Conservation (phyloP, 352 stramenopile genomes). For the Phytophthora rubi region DNA sequence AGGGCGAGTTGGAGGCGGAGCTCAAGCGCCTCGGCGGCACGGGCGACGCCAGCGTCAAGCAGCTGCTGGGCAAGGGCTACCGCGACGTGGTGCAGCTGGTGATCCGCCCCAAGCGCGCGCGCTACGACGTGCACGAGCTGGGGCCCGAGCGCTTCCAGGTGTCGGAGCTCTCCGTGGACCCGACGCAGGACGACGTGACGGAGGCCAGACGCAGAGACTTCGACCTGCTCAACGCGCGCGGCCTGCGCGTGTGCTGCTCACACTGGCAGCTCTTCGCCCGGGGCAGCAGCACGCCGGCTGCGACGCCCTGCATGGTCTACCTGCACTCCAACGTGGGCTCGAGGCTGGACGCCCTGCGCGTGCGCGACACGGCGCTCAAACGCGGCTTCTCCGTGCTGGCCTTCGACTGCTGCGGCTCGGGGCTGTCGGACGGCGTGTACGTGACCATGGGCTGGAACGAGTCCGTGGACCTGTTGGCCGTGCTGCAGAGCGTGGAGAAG, state of each 20-base stretch:
- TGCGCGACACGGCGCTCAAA: slow-evolving; percentile 66
- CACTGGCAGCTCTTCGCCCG: slow-evolving; percentile 73
- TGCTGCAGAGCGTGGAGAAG: slow-evolving; percentile 67
- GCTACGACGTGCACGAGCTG: slow-evolving; percentile 61
- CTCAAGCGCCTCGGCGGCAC: slow-evolving; percentile 68
- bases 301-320: slow-evolving; percentile 73
- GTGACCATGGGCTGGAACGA: slow-evolving; percentile 91
- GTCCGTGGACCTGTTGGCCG: slow-evolving; percentile 67
- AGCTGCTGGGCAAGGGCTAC: slow-evolving; percentile 78
- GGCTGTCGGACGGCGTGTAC: slow-evolving; percentile 79
- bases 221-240: slow-evolving; percentile 73
- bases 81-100: slow-evolving; percentile 77
- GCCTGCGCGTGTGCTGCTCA: slow-evolving; percentile 69
- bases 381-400: slow-evolving; percentile 80
- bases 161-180: slow-evolving; percentile 29
- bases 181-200: slow-evolving; percentile 22
- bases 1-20: slow-evolving; percentile 79
- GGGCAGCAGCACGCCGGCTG: slow-evolving; percentile 13
- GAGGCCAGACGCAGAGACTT: slow-evolving; percentile 61
- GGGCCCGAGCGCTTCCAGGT: slow-evolving; percentile 58
- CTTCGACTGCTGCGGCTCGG: slow-evolving; percentile 87
- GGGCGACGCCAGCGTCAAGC: slow-evolving; percentile 75
- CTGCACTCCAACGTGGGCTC: slow-evolving; percentile 88
- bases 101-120: slow-evolving; percentile 70
- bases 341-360: slow-evolving; percentile 67